These are phyloP conservation scores for Penicillium sp. DNA, from an alignment of 2,329 filamentous ascomycete genomes.

Conservation along the genomic window DNA sequence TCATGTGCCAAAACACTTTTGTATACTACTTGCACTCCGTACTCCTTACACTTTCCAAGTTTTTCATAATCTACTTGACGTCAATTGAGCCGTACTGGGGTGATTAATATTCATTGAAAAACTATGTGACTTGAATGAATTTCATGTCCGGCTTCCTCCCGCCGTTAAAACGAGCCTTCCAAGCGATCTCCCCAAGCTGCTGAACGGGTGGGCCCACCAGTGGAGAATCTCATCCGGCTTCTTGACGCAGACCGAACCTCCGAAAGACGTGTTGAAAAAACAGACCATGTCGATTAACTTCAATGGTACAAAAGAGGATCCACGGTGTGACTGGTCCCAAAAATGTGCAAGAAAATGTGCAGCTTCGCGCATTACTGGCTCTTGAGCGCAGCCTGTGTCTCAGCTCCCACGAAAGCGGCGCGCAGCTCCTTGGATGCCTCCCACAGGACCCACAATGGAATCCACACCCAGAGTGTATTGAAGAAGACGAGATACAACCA, in stretches of 20 bases:
- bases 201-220: neutral
- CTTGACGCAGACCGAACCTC: neutral
- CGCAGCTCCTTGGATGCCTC: constrained; percentile 52
- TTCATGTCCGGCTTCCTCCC: too few relatives aligned
- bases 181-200: neutral
- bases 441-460: constrained; percentile 59
- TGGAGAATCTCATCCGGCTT: neutral
- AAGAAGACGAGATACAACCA: constrained; percentile 67
- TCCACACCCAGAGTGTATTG: constrained; percentile 63
- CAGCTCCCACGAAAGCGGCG: constrained; percentile 35
- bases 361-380: constrained; percentile 13
- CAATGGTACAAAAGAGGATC: too few relatives aligned
- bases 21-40: neutral
- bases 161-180: neutral
- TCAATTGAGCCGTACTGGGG: too few relatives aligned
- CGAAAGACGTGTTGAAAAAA: too few relatives aligned
- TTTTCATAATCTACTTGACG: neutral
- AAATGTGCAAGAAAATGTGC: neutral
- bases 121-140: too few relatives aligned
- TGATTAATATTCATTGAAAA: too few relatives aligned
- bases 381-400: constrained; percentile 24
- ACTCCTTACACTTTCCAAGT: neutral
- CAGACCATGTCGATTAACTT: too few relatives aligned
- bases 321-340: too few relatives aligned
- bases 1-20: constrained; percentile 11